phyloP scores from a whole-genome alignment of 140 eudicot genomes.

The Erigeron philadelphicus region DNA sequence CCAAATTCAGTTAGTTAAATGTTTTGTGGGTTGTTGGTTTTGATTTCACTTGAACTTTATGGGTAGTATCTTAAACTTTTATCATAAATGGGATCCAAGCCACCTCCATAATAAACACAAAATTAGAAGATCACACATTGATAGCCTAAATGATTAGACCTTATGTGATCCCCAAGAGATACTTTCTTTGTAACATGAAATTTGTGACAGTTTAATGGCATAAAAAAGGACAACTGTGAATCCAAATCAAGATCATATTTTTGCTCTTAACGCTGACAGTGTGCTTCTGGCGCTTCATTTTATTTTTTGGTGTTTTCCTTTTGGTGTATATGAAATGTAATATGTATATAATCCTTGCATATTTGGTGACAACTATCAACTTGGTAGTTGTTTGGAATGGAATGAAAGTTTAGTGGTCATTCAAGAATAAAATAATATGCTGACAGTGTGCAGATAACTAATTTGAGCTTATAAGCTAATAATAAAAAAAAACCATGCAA shows the following conservation, averaged over 20 bases:
- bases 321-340: no score
- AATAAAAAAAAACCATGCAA: no score
- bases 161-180: not conserved
- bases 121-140: not conserved
- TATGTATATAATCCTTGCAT: no score
- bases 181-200: not conserved
- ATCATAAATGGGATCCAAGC: not conserved
- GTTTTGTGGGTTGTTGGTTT: not conserved
- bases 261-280: not conserved
- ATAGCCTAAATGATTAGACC: not conserved
- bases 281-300: no score
- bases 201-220: not conserved
- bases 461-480: no score
- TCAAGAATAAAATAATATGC: no score
- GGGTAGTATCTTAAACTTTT: not conserved
- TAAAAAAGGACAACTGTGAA: not conserved
- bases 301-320: no score
- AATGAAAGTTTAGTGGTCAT: no score
- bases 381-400: no score
- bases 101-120: not conserved
- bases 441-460: no score
- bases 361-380: no score
- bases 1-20: not conserved
- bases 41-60: not conserved
- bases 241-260: not conserved